A percentile compares a stretch with the other conserved stretches of the same genome.
Evolutionary conservation across 2,329 filamentous ascomycete species (phyloP).

Genomic region (Nemania abortiva): DNA sequence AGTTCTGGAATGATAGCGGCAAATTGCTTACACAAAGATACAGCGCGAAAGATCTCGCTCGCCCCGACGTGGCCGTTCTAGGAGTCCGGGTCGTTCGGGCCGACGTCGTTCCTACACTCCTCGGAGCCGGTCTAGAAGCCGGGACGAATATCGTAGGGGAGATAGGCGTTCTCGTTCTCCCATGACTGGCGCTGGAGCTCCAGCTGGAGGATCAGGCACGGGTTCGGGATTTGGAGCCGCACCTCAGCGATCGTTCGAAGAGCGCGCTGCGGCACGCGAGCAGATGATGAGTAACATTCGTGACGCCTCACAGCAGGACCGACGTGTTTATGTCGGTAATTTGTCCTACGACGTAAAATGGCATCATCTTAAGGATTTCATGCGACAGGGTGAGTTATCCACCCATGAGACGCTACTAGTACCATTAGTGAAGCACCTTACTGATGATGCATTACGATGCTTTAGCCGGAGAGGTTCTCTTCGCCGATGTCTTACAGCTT

Average conservation of each 20-base stretch:
- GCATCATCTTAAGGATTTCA: slow-evolving; percentile 99
- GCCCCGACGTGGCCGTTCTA: slow-evolving; percentile 82
- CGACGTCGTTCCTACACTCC: slow-evolving; percentile 83
- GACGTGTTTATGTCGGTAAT: slow-evolving; percentile 99
- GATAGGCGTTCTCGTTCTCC: slow-evolving; percentile 86
- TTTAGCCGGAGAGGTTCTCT: slow-evolving; percentile 97
- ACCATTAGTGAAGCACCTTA: slow-evolving; percentile 46
- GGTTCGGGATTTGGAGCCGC: slow-evolving; percentile 73
- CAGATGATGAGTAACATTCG: slow-evolving; percentile 96
- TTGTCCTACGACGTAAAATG: slow-evolving; percentile 99
- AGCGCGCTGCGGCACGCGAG: slow-evolving; percentile 85
- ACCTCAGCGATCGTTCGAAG: slow-evolving; percentile 83
- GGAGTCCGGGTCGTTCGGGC: slow-evolving; percentile 78
- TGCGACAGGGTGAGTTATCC: slow-evolving; percentile 89
- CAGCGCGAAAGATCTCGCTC: slow-evolving; percentile 89
- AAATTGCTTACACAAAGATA: slow-evolving; percentile 51
- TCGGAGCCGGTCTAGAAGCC: slow-evolving; percentile 81
- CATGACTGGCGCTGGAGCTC: slow-evolving; percentile 80
- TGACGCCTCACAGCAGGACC: slow-evolving; percentile 97
- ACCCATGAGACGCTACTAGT: slow-evolving; percentile 38
- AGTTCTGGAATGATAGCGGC: slow-evolving; percentile 18
- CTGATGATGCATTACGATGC: slow-evolving; percentile 54
- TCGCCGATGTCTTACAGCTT: slow-evolving; percentile 98
- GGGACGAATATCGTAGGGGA: slow-evolving; percentile 80
- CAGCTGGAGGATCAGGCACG: slow-evolving; percentile 76